Evolutionary conservation across 495 filamentous ascomycete species (phyloP).

Genomic region (Alectoria sarmentosa): DNA sequence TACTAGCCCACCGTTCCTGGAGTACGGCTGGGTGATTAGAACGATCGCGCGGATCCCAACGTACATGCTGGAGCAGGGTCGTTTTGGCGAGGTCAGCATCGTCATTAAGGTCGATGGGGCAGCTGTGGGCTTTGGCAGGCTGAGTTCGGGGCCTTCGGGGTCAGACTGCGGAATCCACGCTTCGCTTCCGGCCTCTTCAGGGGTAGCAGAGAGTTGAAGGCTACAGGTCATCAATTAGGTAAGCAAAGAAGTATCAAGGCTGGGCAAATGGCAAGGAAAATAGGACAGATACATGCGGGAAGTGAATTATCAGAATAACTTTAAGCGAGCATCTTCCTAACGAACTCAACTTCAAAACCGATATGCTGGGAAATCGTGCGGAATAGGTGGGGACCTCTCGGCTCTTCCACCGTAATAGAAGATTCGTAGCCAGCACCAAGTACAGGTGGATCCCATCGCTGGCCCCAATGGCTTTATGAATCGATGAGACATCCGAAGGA

Average conservation of each 20-base stretch:
- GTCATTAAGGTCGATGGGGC: neutral
- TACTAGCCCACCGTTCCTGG: neutral
- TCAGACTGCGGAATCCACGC: neutral
- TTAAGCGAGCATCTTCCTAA: neutral
- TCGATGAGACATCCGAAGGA: neutral
- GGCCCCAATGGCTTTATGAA: neutral
- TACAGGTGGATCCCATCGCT: no score
- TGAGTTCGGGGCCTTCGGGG: neutral
- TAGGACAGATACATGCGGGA: neutral
- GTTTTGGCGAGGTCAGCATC: neutral
- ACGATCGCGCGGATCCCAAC: neutral
- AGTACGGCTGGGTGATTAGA: slow-evolving; percentile 2
- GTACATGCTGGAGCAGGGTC: neutral
- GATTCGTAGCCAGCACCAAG: no score
- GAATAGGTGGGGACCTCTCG: no score
- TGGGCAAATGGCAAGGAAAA: neutral
- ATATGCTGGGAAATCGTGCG: no score
- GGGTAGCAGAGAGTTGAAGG: neutral
- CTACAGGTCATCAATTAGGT: neutral
- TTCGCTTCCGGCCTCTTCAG: neutral
- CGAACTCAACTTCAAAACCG: no score
- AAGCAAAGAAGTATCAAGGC: neutral
- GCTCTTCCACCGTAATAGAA: no score
- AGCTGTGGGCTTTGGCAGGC: neutral
- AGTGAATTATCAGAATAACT: neutral